Conservation (phyloP, 2,329 filamentous ascomycete genomes). For the Blastomyces silverae region DNA sequence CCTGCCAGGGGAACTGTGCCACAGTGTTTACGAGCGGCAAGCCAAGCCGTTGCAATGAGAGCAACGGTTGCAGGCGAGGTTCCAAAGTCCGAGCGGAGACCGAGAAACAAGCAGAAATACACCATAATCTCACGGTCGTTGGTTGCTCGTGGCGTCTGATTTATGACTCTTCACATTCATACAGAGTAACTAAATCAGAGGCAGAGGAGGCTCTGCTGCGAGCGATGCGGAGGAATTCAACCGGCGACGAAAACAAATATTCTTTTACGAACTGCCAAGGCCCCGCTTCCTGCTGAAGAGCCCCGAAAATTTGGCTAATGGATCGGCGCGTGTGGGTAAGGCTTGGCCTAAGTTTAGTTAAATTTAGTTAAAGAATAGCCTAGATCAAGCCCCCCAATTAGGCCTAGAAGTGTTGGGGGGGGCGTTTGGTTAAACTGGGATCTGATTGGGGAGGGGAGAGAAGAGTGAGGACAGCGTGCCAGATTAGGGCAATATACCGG, state of each 20-base stretch:
- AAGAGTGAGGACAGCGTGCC: too few species aligned
- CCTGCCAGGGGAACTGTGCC: background rate
- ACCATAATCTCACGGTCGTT: background rate
- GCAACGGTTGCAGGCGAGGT: background rate
- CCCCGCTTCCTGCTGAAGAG: background rate
- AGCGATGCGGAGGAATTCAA: background rate
- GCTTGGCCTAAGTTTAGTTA: background rate
- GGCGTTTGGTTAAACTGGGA: background rate
- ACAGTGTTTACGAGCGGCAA: background rate
- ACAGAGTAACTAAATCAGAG: too few species aligned
- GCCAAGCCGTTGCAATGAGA: background rate
- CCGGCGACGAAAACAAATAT: background rate
- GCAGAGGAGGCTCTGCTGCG: too few species aligned
- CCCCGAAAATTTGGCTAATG: background rate
- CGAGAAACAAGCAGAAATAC: background rate
- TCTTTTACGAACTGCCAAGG: background rate
- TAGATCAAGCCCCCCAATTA: background rate
- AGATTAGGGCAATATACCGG: background rate
- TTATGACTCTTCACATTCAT: too few species aligned
- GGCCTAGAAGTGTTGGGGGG: background rate
- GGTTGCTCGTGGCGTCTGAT: background rate
- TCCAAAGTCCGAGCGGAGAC: too few species aligned
- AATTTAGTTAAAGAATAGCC: constrained; percentile 8
- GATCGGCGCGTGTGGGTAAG: background rate
- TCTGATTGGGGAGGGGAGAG: too few species aligned